Base-by-base conservation (phyloP, 1,139 yeast species). In the Saccharomyces hybrid region DNA sequence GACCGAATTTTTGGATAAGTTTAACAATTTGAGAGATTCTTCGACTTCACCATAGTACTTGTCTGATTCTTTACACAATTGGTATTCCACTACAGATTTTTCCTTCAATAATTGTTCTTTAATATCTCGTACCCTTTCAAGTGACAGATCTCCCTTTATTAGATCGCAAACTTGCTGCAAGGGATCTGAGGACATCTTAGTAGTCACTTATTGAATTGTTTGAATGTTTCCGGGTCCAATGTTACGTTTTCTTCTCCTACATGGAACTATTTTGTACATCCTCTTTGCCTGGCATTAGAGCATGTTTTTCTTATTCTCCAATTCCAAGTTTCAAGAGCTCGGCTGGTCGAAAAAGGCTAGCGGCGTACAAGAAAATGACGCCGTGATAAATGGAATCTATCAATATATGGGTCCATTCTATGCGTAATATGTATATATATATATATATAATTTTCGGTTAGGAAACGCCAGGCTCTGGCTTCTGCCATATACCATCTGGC, bases 11-110 rank as follows among this genome's bases (percentile, higher is more conserved):
- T 72, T 74, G 9, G 75, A 70, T 13, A 62, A 48, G 32, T 68
- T 67, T 42, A 75, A 58, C 44, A 61, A 49, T 19, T 62, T 54
- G 29, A 69, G 53, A 55, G 70, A 63, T 3, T 62, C 58, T 48
- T 64, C 59, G 2, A 67, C 64, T 29, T 59, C 56, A 9, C 57
- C 60, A 49, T 60, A 65, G 49, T 66, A 60, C 47, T 59, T 62
- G 5, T 63, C 63, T 1, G 88, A 82, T 47, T 84, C 83, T 46
- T 84, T 75, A 61, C 80, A 80, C 56, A 88, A 75, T 66, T 86
- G 87, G 54, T 81, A 75, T 61, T 88, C 96, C n/a, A 87, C 73
- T 1, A 86, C 78, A 0, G 86, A 78, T 67, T 86, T 86, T 65
- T 88, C 95, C 58, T 87, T 72, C 47, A 72, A 63, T 54, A 88